phyloP scores from a whole-genome alignment of 2,329 filamentous ascomycete species.

The Talaromyces pinophilus region DNA sequence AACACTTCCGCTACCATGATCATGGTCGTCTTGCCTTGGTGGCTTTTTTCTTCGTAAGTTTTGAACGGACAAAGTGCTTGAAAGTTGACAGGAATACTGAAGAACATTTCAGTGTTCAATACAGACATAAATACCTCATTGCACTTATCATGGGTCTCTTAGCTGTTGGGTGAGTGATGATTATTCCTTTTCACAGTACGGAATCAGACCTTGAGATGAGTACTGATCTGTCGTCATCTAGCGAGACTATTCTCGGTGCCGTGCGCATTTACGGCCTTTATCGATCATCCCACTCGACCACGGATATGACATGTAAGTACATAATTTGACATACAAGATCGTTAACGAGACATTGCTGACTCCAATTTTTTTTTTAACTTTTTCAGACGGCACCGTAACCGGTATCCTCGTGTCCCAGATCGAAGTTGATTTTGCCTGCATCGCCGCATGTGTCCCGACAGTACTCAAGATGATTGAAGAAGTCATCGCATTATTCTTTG shows the following conservation, averaged over 20 bases:
- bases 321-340: neutral
- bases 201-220: neutral
- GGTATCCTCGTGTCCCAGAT: constrained; percentile 15
- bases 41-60: constrained; percentile 15
- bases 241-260: constrained; percentile 1
- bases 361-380: neutral
- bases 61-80: too few species aligned
- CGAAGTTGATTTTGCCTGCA: constrained; percentile 17
- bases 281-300: neutral
- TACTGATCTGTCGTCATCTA: neutral
- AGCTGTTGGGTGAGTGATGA: neutral
- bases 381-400: constrained; percentile 1
- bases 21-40: constrained; percentile 13
- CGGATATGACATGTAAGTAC: constrained; percentile 11
- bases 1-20: constrained; percentile 13
- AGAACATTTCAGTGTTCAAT: neutral
- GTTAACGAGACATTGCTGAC: neutral
- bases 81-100: neutral
- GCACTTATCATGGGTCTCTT: constrained; percentile 11
- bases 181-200: neutral
- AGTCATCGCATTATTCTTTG: neutral
- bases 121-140: constrained; percentile 9
- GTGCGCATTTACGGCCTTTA: constrained; percentile 15
- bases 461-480: constrained; percentile 11
- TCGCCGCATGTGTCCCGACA: constrained; percentile 12